Base-by-base conservation (phyloP, 306 rosid species). In the Castanea mollissima region DNA sequence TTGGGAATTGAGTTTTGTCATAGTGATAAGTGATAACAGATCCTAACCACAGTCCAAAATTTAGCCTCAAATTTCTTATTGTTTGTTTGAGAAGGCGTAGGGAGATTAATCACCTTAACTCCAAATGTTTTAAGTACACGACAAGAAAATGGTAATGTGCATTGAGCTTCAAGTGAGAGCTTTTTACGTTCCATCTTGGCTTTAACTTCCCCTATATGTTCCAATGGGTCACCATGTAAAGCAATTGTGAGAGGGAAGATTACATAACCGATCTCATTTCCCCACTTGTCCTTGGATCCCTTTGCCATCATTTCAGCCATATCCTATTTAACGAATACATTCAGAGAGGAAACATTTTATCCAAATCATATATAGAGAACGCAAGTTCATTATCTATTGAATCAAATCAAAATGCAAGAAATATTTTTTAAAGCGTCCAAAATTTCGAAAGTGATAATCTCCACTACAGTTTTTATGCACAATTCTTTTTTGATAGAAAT, bases 301-400 rank as follows among this genome's bases (percentile, higher is more conserved):
- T 89, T 84, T 3, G 83, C 85, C 91, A 90, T 86, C 93, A 86
- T 83, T 79, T 90, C 91, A 20, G 93, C 90, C 38, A 92, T 6
- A 55, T 78, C 89, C 97, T 90, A 78, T 69, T 60, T 54, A 25
- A 27, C 16, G 7, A 23, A 27, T 25, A 59, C 12, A n/a, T 41
- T 41, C 3, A 41, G 12, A 41, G 46, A 8, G 46, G 46, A 41
- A 41, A 8, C 12, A 41, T 41, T 2, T 41, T 41, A 41, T 41
- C 11, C 46, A 41, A 41, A 41, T 41, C 46, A 41, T 23, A 23
- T 23, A 23, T 41, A 41, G 46, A 41, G 12, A 11, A 8, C 46
- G 46, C 46, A 41, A 41, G 46, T 41, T 41, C 46, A 41, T 41
- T 41, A 8, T 41, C 46, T 2, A 41, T 41, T 8, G 12, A 41